These are phyloP conservation scores for Leishmania mexicana DNA, from an alignment of 208 protist genomes.

Conservation along the genomic window DNA sequence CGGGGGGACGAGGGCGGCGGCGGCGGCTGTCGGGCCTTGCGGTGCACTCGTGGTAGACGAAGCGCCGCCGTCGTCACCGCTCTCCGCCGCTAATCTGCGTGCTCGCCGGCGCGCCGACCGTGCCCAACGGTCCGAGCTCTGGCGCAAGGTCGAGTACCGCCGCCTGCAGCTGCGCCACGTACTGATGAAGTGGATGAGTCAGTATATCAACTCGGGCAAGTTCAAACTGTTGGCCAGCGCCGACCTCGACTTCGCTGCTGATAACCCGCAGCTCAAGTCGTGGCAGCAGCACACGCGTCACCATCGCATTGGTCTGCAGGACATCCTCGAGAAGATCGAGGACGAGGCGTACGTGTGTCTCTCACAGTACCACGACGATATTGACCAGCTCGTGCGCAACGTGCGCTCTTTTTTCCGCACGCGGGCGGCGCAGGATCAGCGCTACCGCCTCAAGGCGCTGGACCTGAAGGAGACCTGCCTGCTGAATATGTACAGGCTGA, in stretches of 20 bases:
- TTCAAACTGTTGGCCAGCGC: conserved; percentile 67
- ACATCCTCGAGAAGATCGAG: conserved; percentile 80
- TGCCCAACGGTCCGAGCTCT: conserved; percentile 36
- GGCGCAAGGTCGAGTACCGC: conserved; percentile 80
- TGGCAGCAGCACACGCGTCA: conserved; percentile 66
- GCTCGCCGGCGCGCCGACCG: conserved; percentile 19
- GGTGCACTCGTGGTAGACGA: conserved; percentile 9
- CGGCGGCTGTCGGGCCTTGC: neutral
- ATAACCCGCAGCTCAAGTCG: conserved; percentile 46
- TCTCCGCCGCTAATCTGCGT: conserved; percentile 12
- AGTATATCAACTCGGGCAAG: conserved; percentile 64
- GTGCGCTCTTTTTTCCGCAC: conserved; percentile 84
- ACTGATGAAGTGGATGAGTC: conserved; percentile 71
- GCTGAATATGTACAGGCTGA: conserved; percentile 85
- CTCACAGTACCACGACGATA: conserved; percentile 88
- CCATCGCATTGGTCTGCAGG: conserved; percentile 58
- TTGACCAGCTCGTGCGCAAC: conserved; percentile 78
- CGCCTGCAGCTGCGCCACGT: conserved; percentile 84
- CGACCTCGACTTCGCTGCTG: conserved; percentile 69
- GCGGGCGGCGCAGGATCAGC: conserved; percentile 48
- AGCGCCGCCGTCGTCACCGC: conserved; percentile 9
- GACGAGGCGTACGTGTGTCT: conserved; percentile 76
- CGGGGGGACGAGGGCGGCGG: neutral
- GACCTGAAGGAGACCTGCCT: conserved; percentile 84
- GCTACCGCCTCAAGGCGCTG: conserved; percentile 68